Percentiles rank a stretch among this genome's conserved stretches.
phyloP scores from a whole-genome alignment of 139 green algal species.

The Prasinococcaceae sp. region DNA sequence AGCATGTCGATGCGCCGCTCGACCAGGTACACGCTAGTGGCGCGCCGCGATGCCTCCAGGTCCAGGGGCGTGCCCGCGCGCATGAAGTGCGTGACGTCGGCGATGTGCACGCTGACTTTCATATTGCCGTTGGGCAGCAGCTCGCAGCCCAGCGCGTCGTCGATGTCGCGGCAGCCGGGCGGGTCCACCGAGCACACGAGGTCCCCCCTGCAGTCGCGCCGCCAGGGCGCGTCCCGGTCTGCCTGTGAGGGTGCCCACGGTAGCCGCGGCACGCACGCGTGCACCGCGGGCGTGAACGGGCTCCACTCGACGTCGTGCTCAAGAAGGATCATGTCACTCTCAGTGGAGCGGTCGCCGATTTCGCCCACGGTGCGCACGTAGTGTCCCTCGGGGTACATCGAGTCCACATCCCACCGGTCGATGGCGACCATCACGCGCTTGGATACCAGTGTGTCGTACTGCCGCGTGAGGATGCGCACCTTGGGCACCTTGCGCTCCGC shows the following conservation, averaged over 20 bases:
- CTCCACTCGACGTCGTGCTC: slow-evolving; percentile 33
- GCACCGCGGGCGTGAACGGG: slow-evolving; percentile 52
- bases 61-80: slow-evolving; percentile 26
- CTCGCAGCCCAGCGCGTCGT: slow-evolving; percentile 36
- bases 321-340: slow-evolving; percentile 56
- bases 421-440: slow-evolving; percentile 38
- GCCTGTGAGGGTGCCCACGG: slow-evolving; percentile 48
- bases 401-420: slow-evolving; percentile 28
- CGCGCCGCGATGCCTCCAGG: slow-evolving; percentile 24
- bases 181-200: slow-evolving; percentile 30
- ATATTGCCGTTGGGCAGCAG: slow-evolving; percentile 42
- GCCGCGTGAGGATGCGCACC: slow-evolving; percentile 67
- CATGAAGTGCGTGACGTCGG: slow-evolving; percentile 39
- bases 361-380: slow-evolving; percentile 30
- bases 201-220: slow-evolving; percentile 22
- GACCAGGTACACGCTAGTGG: slow-evolving; percentile 38
- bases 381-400: slow-evolving; percentile 24
- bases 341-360: slow-evolving; percentile 40
- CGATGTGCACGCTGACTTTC: slow-evolving; percentile 39
- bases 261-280: slow-evolving; percentile 81
- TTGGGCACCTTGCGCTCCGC: background rate
- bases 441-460: slow-evolving; percentile 20
- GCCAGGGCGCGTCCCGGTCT: slow-evolving; percentile 11
- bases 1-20: slow-evolving; percentile 42
- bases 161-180: slow-evolving; percentile 32